These are phyloP conservation scores for Cnidoscolus chayamansa DNA, from an alignment of 441 rosid species.

Conservation along the genomic window DNA sequence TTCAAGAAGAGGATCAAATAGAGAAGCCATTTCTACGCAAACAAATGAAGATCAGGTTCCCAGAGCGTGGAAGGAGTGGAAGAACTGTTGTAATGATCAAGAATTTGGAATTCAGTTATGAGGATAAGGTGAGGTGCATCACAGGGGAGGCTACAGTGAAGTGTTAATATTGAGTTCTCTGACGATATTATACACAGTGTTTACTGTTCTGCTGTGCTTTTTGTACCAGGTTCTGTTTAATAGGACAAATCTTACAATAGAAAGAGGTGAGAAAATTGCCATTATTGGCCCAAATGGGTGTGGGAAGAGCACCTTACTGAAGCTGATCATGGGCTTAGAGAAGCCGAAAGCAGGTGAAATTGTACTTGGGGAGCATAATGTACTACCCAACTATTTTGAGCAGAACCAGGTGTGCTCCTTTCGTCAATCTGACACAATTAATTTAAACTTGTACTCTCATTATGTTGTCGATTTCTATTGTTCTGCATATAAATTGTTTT, in stretches of 20 bases:
- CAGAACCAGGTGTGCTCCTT: slow-evolving; percentile 76
- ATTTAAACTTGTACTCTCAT: neutral
- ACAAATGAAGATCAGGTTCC: slow-evolving; percentile 93
- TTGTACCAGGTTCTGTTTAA: slow-evolving; percentile 60
- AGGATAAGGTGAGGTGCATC: slow-evolving; percentile 57
- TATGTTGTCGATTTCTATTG: slow-evolving; percentile 7
- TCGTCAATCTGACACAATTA: neutral
- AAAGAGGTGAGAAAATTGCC: slow-evolving; percentile 87
- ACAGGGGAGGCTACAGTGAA: neutral
- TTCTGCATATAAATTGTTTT: slow-evolving; percentile 1
- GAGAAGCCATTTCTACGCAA: slow-evolving; percentile 91
- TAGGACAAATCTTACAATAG: slow-evolving; percentile 63
- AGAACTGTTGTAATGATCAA: slow-evolving; percentile 55
- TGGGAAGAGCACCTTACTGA: slow-evolving; percentile 87
- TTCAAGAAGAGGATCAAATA: slow-evolving; percentile 71
- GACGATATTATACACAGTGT: slow-evolving; percentile 6
- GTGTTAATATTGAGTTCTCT: neutral
- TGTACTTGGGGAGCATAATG: slow-evolving; percentile 84
- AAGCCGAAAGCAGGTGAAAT: slow-evolving; percentile 71
- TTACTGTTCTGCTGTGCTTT: slow-evolving; percentile 21
- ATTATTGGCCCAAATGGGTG: slow-evolving; percentile 94
- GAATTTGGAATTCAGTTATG: slow-evolving; percentile 70
- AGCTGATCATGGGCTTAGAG: slow-evolving; percentile 74
- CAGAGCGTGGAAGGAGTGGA: slow-evolving; percentile 93
- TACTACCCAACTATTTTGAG: slow-evolving; percentile 93